A percentile compares a stretch with the other conserved stretches of the same genome.
Conservation (phyloP, 2,329 filamentous ascomycete species). For the Scytalidium sp. region DNA sequence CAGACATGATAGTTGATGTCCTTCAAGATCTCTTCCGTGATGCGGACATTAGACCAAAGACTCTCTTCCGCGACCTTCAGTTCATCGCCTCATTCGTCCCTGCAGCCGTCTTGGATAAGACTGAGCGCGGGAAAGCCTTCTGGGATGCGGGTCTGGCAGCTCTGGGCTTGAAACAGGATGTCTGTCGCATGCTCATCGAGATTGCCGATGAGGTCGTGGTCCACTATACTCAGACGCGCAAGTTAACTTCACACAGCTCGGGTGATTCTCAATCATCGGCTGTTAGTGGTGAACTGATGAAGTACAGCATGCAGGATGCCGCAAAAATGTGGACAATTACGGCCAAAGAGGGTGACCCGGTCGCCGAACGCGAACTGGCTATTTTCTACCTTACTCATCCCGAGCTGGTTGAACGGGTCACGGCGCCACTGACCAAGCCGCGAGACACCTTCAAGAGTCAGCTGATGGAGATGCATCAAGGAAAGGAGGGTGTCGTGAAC, state of each 20-base stretch:
- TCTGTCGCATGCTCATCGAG: conserved; percentile 68
- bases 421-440: conserved; percentile 79
- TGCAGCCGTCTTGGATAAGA: conserved; percentile 56
- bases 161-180: conserved; percentile 83
- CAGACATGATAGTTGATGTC: conserved; percentile 59
- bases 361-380: conserved; percentile 87
- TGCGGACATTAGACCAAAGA: conserved; percentile 69
- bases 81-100: conserved; percentile 68
- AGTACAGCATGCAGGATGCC: conserved; percentile 74
- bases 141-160: conserved; percentile 80
- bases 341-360: conserved; percentile 85
- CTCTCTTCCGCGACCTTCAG: conserved; percentile 78
- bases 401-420: conserved; percentile 76
- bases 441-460: conserved; percentile 88
- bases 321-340: conserved; percentile 90
- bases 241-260: conserved; percentile 25
- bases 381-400: conserved; percentile 92
- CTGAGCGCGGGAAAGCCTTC: conserved; percentile 73
- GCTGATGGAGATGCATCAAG: conserved; percentile 67
- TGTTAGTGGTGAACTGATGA: conserved; percentile 41
- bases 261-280: conserved; percentile 25
- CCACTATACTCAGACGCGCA: conserved; percentile 63
- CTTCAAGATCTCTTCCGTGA: conserved; percentile 67
- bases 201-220: conserved; percentile 67
- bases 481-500: conserved; percentile 39